phyloP scores from a whole-genome alignment of 2,329 filamentous ascomycete species.

The Phaeosphaeria sp. region DNA sequence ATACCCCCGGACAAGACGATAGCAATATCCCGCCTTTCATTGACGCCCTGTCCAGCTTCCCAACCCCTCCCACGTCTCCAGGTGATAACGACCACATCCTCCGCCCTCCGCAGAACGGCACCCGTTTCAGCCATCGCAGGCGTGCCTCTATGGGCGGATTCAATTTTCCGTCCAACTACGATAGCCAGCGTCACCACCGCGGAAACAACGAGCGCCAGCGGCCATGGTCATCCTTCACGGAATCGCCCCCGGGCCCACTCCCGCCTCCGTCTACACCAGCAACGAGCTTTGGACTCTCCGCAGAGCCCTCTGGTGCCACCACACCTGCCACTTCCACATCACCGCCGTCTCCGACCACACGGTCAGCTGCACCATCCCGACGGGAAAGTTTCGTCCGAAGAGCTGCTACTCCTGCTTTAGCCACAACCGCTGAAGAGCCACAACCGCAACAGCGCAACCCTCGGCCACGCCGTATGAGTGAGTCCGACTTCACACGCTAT shows the following conservation, averaged over 20 bases:
- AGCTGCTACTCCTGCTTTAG: conserved; percentile 48
- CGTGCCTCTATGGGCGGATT: conserved; percentile 62
- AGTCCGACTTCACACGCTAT: conserved; percentile 66
- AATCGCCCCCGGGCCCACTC: conserved; percentile 63
- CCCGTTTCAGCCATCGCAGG: conserved; percentile 61
- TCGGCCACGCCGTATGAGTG: conserved; percentile 63
- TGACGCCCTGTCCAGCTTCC: conserved; percentile 58
- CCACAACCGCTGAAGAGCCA: conserved; percentile 52
- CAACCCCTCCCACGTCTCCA: conserved; percentile 53
- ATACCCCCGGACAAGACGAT: conserved; percentile 53
- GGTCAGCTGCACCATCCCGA: conserved; percentile 46
- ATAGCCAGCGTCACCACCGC: conserved; percentile 61
- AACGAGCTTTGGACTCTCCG: conserved; percentile 60
- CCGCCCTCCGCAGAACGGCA: conserved; percentile 61
- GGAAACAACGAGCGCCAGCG: conserved; percentile 48
- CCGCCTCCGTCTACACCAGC: conserved; percentile 70
- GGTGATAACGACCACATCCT: conserved; percentile 59
- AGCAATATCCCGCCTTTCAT: conserved; percentile 56
- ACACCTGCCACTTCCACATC: conserved; percentile 43
- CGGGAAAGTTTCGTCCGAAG: conserved; percentile 50
- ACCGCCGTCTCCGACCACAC: conserved; percentile 44
- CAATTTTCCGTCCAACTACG: conserved; percentile 58
- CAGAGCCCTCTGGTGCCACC: conserved; percentile 60
- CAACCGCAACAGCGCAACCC: conserved; percentile 49
- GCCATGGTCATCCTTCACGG: conserved; percentile 56